Conservation (phyloP, 148 eudicot species). For the Silene uniflora region DNA sequence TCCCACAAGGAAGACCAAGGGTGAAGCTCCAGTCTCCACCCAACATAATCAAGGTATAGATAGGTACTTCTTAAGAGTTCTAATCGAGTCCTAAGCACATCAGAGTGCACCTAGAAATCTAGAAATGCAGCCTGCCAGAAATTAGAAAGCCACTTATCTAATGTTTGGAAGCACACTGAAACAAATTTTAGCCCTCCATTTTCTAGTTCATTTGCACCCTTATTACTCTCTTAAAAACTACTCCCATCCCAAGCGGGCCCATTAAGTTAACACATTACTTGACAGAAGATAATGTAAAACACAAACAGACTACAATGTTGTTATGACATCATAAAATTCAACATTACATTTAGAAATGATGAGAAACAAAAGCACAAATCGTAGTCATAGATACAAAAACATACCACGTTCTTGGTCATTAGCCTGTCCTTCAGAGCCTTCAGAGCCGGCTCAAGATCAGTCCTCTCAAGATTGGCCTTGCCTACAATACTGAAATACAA, state of each 20-base stretch:
- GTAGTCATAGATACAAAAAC: conserved; percentile 23
- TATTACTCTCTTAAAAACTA: too few relatives aligned
- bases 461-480: conserved; percentile 86
- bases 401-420: conserved; percentile 99
- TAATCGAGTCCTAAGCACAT: neutral
- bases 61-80: neutral
- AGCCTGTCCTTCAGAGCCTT: conserved; percentile 92
- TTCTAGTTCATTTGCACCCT: too few relatives aligned
- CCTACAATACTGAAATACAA: conserved; percentile 79
- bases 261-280: too few relatives aligned
- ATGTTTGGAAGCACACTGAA: neutral
- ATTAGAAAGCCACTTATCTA: neutral
- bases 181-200: neutral
- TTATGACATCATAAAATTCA: neutral
- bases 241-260: too few relatives aligned
- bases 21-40: neutral
- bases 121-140: neutral
- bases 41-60: neutral
- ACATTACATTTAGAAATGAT: neutral
- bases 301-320: too few relatives aligned
- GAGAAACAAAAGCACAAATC: neutral
- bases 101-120: neutral
- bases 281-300: too few relatives aligned
- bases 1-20: neutral
- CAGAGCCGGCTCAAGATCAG: conserved; percentile 87